Evolutionary conservation across 1,284 basidiomycete species (phyloP).

Genomic region (Trichosporon ovoides): DNA sequence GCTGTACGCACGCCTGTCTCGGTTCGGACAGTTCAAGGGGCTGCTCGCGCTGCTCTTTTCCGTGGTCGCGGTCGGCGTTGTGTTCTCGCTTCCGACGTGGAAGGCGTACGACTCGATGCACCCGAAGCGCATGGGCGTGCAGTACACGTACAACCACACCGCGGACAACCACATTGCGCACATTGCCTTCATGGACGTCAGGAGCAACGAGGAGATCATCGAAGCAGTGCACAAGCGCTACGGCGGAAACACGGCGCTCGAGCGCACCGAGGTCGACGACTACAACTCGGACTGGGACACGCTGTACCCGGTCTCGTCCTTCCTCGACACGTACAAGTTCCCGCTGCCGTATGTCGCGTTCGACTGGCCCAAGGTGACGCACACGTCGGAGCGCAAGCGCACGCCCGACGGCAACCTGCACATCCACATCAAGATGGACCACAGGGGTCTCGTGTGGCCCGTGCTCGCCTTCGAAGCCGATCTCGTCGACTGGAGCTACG

Average conservation of each 20-base stretch:
- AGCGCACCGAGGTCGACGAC: constrained; percentile 35
- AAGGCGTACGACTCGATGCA: constrained; percentile 75
- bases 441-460: constrained; percentile 59
- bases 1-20: constrained; percentile 65
- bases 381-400: constrained; percentile 40
- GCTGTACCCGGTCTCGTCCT: constrained; percentile 72
- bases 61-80: constrained; percentile 54
- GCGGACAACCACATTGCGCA: constrained; percentile 70
- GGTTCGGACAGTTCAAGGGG: constrained; percentile 51
- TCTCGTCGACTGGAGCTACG: constrained; percentile 78
- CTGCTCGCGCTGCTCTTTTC: constrained; percentile 54
- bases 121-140: constrained; percentile 78
- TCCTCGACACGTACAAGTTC: constrained; percentile 44
- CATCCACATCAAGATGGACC: constrained; percentile 66
- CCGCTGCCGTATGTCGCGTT: constrained; percentile 47
- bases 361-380: constrained; percentile 33
- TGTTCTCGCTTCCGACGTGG: constrained; percentile 58
- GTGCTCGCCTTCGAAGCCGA: constrained; percentile 90
- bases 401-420: constrained; percentile 56
- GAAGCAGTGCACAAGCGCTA: constrained; percentile 60
- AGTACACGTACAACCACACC: constrained; percentile 81
- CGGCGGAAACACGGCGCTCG: constrained; percentile 37
- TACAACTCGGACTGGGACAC: constrained; percentile 68
- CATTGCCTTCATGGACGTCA: constrained; percentile 68
- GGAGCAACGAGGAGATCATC: constrained; percentile 53